Evolutionary conservation across 2,329 filamentous ascomycete species (phyloP).

Genomic region (Tympanopsis confertula): DNA sequence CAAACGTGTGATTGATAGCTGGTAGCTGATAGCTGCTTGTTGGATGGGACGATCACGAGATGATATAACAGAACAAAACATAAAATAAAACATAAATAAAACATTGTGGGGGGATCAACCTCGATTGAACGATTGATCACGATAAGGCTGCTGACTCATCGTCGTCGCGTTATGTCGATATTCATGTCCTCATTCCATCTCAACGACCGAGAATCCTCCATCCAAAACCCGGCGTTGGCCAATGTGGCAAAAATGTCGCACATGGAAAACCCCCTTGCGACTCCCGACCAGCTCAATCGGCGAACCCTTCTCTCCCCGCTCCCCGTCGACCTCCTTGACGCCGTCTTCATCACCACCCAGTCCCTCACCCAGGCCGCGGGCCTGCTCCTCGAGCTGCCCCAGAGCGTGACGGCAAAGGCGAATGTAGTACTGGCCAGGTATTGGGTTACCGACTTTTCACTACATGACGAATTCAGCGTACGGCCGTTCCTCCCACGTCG

Average conservation of each 20-base stretch:
- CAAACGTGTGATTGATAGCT: no score
- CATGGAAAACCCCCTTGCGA: constrained; percentile 62
- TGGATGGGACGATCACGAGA: no score
- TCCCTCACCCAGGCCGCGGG: constrained; percentile 69
- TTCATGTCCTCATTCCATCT: no score
- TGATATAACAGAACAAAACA: no score
- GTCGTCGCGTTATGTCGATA: no score
- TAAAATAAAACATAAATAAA: no score
- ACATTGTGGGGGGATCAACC: no score
- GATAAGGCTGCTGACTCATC: no score
- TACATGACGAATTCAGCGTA: constrained; percentile 46
- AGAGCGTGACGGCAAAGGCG: constrained; percentile 75
- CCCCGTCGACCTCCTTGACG: constrained; percentile 59
- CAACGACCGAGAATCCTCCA: no score
- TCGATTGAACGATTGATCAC: no score
- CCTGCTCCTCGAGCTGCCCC: constrained; percentile 70
- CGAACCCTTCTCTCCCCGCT: constrained; percentile 42
- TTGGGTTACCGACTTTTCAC: constrained; percentile 52
- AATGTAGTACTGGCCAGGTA: constrained; percentile 73
- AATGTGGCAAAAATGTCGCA: constrained; percentile 34
- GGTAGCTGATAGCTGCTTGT: no score
- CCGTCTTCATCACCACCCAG: constrained; percentile 60
- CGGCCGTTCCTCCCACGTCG: constrained; percentile 5
- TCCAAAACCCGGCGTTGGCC: no score
- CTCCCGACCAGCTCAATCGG: constrained; percentile 55